Conservation (phyloP, 2,329 filamentous ascomycete species). For the Colletotrichum aenigma region DNA sequence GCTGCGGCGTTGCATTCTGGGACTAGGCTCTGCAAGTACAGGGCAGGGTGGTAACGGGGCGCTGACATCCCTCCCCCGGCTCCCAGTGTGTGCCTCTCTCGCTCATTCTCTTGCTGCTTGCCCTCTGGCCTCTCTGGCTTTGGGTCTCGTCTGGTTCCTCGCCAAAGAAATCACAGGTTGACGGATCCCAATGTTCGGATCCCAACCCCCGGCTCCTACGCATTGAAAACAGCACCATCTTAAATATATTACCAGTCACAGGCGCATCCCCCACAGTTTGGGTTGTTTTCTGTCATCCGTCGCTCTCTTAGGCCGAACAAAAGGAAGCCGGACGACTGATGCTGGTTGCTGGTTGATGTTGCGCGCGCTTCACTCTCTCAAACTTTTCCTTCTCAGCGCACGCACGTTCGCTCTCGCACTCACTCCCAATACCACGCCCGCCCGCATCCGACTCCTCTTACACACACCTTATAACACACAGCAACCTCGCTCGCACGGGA, state of each 20-base stretch:
- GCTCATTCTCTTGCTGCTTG: neutral
- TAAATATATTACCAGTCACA: slow-evolving; percentile 20
- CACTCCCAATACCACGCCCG: neutral
- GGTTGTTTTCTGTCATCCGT: neutral
- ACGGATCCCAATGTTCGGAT: slow-evolving; percentile 18
- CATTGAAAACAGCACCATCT: slow-evolving; percentile 17
- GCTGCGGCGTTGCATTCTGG: slow-evolving; percentile 16
- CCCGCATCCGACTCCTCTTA: neutral
- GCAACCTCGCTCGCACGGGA: neutral
- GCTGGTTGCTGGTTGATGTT: neutral
- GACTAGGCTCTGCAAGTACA: slow-evolving; percentile 14
- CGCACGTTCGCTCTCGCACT: neutral
- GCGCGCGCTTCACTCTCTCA: neutral
- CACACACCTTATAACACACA: neutral
- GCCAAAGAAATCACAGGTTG: neutral
- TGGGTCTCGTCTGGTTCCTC: neutral
- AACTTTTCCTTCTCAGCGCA: neutral
- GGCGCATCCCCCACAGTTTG: neutral
- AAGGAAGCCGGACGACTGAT: slow-evolving; percentile 10
- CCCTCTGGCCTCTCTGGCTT: neutral
- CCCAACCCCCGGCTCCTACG: slow-evolving; percentile 4
- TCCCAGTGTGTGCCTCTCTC: neutral
- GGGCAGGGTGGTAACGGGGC: slow-evolving; percentile 6
- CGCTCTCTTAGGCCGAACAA: slow-evolving; percentile 8
- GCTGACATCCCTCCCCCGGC: neutral